Evolutionary conservation across 306 rosid genomes (phyloP), one percentile per base, ranked within the genome.

Genomic region (Rubus idaeus): DNA sequence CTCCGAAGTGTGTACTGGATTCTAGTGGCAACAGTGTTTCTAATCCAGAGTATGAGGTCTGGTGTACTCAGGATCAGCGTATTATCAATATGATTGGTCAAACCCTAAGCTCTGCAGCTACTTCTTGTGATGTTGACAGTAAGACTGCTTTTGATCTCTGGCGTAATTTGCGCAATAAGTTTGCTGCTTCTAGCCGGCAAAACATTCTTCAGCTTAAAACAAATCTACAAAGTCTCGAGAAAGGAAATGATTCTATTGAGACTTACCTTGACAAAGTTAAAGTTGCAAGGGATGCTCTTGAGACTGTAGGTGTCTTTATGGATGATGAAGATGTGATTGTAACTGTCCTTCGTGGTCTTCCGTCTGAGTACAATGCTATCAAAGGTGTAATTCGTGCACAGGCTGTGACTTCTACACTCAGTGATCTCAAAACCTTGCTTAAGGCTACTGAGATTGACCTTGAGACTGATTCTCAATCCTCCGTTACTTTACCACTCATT

Each of bases 1-100:
- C n/a, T n/a, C n/a, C n/a, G n/a, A n/a, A n/a, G n/a, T n/a, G n/a
- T n/a, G n/a, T n/a, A n/a, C n/a, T n/a, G n/a, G n/a, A n/a, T n/a
- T n/a, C 26, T 23, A 23, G 0, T 23, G 26, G 26, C 0, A 23
- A 23, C 1, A 23, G 26, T 23, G 26, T 23, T 1, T 1, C 1
- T 23, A 23, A 23, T 23, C 26, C 26, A 0, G 26, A 23, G 1
- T 23, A 23, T 23, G 26, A 23, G 26, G 26, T 1, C 1, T 23
- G 26, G 26, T 23, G 26, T 23, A 23, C 90, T 93, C 11, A 80
- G 89, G 30, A 52, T 6, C 21, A n/a, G 3, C 6, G 6, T 3
- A 18, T 56, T 11, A 20, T 56, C 0, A 6, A 56, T n/a, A n/a
- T 56, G 62, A 18, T 56, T 1, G 12, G 30, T 7, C 62, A 56